These are phyloP conservation scores for Ogataea angusta DNA, from an alignment of 805 yeast species.

Conservation along the genomic window DNA sequence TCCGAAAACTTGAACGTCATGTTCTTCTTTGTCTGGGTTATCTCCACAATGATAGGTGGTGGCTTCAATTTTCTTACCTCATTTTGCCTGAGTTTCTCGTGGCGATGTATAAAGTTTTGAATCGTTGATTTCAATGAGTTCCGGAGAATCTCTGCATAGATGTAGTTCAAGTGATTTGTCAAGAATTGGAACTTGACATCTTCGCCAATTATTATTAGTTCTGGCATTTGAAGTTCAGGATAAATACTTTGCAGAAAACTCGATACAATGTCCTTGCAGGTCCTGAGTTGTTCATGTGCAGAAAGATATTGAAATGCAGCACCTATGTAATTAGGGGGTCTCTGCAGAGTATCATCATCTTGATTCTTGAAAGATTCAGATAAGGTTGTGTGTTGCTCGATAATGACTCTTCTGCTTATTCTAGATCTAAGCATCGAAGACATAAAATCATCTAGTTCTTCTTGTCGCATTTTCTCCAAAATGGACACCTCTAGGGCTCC, in stretches of 20 bases:
- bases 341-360: constrained; percentile 41
- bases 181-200: constrained; percentile 75
- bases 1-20: constrained; percentile 80
- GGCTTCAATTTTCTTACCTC: constrained; percentile 34
- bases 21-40: constrained; percentile 62
- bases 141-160: constrained; percentile 83
- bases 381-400: constrained; percentile 85
- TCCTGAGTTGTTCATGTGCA: constrained; percentile 61
- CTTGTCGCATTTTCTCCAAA: constrained; percentile 53
- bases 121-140: constrained; percentile 84
- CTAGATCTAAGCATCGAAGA: constrained; percentile 78
- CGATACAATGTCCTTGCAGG: constrained; percentile 51
- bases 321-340: constrained; percentile 59
- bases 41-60: constrained; percentile 74
- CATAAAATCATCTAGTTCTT: constrained; percentile 67
- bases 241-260: constrained; percentile 50
- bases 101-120: constrained; percentile 36
- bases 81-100: constrained; percentile 13
- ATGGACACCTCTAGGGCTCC: constrained; percentile 84
- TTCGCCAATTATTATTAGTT: constrained; percentile 72
- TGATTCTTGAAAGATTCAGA: constrained; percentile 54
- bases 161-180: constrained; percentile 80
- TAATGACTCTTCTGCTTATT: constrained; percentile 83
- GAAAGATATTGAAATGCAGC: constrained; percentile 80
- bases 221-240: constrained; percentile 65